These are phyloP conservation scores for Penicillium sp. DNA, from an alignment of 2,329 filamentous ascomycete species.

Conservation along the genomic window DNA sequence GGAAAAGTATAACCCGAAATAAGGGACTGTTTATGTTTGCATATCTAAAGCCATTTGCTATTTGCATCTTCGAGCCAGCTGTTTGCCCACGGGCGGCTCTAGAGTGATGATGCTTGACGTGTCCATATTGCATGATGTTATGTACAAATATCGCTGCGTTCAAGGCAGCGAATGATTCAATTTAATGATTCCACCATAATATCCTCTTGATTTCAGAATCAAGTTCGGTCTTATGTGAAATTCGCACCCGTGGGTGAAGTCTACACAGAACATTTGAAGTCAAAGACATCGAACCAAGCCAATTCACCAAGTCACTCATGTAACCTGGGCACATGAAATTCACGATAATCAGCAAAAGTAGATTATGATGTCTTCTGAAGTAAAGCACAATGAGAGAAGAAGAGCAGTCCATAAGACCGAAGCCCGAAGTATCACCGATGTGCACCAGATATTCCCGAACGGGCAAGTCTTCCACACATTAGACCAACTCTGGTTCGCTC, in stretches of 20 bases:
- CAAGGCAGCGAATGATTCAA: neutral
- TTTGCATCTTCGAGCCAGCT: neutral
- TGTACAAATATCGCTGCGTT: neutral
- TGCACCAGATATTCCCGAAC: neutral
- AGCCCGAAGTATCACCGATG: neutral
- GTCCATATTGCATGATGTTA: neutral
- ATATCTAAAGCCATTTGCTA: neutral
- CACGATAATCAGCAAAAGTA: neutral
- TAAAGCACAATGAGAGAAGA: neutral
- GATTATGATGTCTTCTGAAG: neutral
- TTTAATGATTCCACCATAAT: neutral
- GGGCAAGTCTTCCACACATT: conserved; percentile 1
- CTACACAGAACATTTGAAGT: neutral
- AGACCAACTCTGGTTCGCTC: conserved; percentile 8
- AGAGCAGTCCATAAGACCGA: neutral
- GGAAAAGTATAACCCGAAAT: neutral
- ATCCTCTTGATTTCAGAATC: too few relatives aligned
- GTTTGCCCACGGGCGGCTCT: neutral
- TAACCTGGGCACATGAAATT: neutral
- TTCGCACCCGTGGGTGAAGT: too few relatives aligned
- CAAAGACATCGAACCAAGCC: too few relatives aligned
- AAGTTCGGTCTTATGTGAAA: too few relatives aligned
- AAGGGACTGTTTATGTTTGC: neutral
- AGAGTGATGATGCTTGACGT: neutral
- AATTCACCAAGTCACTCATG: too few relatives aligned